Evolutionary conservation across 352 stramenopile genomes (phyloP), one percentile per base, ranked within the genome.

Genomic region (Globisporangium radiosum): DNA sequence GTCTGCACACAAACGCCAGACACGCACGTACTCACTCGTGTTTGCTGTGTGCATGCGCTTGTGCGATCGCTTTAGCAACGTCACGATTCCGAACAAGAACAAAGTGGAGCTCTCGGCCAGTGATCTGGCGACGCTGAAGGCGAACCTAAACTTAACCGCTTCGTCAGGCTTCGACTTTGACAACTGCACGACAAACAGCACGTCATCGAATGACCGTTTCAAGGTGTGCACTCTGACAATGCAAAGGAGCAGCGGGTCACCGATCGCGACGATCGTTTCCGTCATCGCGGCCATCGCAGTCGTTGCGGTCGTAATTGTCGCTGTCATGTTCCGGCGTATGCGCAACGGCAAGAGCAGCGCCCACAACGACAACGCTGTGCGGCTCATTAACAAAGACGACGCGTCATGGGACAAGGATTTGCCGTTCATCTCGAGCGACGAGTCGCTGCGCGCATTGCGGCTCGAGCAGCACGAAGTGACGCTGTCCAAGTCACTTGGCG

Each of bases 361-460:
- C n/a, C n/a, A n/a, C n/a, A n/a, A n/a, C n/a, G n/a, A n/a, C n/a
- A n/a, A n/a, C n/a, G n/a, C n/a, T n/a, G n/a, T n/a, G n/a, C n/a
- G n/a, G n/a, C n/a, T n/a, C n/a, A n/a, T n/a, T n/a, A n/a, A n/a
- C n/a, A n/a, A n/a, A n/a, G n/a, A n/a, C n/a, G n/a, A n/a, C n/a
- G n/a, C n/a, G n/a, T n/a, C n/a, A n/a, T n/a, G n/a, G n/a, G n/a
- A n/a, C n/a, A n/a, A n/a, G n/a, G n/a, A n/a, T n/a, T 8, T 15
- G n/a, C 53, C 73, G 5, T 80, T 91, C 42, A 76, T 88, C 39
- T 88, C 81, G 4, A 86, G 70, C 25, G 79, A 90, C 59, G 78
- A 87, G 49, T 73, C 78, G 13, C 52, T 90, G 48, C 70, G 73
- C 7, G 68, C 72, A 4, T 73, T 88, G 42, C 68, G 74, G 1